Evolutionary conservation across 2,329 filamentous ascomycete genomes (phyloP).

Genomic region (Lasiodiplodia sp.): DNA sequence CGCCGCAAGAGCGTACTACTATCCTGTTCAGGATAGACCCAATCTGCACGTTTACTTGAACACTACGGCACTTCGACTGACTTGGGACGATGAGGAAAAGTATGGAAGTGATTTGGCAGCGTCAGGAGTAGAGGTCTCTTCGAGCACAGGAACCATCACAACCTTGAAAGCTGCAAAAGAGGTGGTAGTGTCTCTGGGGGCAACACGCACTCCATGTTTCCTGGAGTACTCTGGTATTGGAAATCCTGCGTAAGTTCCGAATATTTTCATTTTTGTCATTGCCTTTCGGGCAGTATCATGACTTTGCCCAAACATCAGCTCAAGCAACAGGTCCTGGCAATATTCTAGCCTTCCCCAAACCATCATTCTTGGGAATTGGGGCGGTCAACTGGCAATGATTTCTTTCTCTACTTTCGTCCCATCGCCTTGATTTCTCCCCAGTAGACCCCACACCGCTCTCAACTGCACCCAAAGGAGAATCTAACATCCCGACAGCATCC

Average conservation of each 20-base stretch:
- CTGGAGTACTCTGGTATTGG: conserved; percentile 35
- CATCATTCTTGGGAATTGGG: background rate
- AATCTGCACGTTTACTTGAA: conserved; percentile 57
- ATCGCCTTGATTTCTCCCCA: background rate
- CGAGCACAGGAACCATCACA: background rate
- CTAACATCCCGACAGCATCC: conserved; percentile 30
- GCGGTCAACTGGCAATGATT: background rate
- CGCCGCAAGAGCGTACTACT: conserved; percentile 55
- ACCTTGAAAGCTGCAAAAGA: conserved; percentile 44
- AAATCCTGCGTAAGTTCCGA: conserved; percentile 29
- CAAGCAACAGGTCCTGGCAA: too few species aligned
- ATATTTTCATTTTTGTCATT: background rate
- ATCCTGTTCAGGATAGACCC: conserved; percentile 43
- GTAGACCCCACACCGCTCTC: background rate
- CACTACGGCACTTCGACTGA: conserved; percentile 50
- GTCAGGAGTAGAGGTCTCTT: conserved; percentile 38
- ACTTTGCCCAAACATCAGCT: too few species aligned
- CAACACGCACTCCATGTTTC: conserved; percentile 31
- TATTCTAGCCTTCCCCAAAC: too few species aligned
- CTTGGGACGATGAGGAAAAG: conserved; percentile 41
- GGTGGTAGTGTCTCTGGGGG: conserved; percentile 34
- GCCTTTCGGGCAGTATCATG: background rate
- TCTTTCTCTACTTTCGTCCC: background rate
- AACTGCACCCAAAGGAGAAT: too few species aligned
- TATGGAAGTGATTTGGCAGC: conserved; percentile 31